These are phyloP conservation scores for Phaffomyces thermotolerans DNA, from an alignment of 805 yeast genomes.

Conservation along the genomic window DNA sequence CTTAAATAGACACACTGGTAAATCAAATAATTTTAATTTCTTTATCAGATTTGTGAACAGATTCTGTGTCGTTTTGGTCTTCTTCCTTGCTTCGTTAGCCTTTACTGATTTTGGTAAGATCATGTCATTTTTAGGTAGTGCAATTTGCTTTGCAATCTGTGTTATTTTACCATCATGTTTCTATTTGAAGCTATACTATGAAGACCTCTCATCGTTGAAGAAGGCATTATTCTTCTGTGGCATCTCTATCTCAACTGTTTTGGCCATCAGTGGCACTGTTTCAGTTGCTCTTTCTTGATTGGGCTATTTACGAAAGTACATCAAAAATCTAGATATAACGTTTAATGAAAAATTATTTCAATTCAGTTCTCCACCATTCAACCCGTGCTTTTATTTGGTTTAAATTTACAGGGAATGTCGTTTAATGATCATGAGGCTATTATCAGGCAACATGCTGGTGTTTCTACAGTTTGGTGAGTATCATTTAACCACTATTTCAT, in stretches of 20 bases:
- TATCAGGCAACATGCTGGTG: slow-evolving; percentile 20
- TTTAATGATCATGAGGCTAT: slow-evolving; percentile 17
- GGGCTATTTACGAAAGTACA: slow-evolving; percentile 2
- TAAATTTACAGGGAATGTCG: slow-evolving; percentile 3
- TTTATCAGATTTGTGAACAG: slow-evolving; percentile 12
- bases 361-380: no score
- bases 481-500: not conserved
- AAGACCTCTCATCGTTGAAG: slow-evolving; percentile 27
- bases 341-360: not conserved
- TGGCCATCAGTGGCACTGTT: slow-evolving; percentile 8
- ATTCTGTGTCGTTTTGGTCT: slow-evolving; percentile 21
- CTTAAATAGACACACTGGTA: not conserved
- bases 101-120: slow-evolving; percentile 69
- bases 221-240: slow-evolving; percentile 11
- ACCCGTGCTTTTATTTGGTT: not conserved
- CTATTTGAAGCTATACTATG: slow-evolving; percentile 43
- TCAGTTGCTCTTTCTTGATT: not conserved
- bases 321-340: not conserved
- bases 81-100: slow-evolving; percentile 45
- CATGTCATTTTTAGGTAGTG: slow-evolving; percentile 66
- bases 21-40: not conserved
- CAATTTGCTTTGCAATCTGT: slow-evolving; percentile 69
- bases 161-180: slow-evolving; percentile 61
- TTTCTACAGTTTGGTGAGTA: slow-evolving; percentile 25
- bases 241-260: slow-evolving; percentile 3